phyloP scores from a whole-genome alignment of 192 early-diverging fungal species.

The Podila minutissima region DNA sequence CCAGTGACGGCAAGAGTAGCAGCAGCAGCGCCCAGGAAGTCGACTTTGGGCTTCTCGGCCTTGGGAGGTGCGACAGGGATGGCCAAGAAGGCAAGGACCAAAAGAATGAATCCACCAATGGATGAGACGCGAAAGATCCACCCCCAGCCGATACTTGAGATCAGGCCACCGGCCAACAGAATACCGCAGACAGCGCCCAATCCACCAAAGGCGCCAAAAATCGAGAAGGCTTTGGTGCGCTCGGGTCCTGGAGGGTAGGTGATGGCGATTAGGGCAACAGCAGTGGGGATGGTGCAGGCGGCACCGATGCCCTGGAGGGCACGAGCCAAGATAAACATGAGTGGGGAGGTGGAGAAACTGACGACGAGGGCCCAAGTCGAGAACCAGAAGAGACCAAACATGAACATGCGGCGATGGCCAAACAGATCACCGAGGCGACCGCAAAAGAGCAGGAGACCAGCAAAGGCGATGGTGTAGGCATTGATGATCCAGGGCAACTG shows the following conservation, averaged over 20 bases:
- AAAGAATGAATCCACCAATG: constrained; percentile 24
- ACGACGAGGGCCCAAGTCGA: constrained; percentile 25
- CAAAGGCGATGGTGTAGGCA: constrained; percentile 49
- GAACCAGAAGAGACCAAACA: constrained; percentile 45
- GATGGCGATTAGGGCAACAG: constrained; percentile 37
- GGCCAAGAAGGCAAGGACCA: constrained; percentile 19
- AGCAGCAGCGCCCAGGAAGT: constrained; percentile 23
- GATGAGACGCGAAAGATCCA: constrained; percentile 51
- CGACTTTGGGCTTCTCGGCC: constrained; percentile 17
- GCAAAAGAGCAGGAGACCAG: constrained; percentile 37
- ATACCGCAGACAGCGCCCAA: constrained; percentile 37
- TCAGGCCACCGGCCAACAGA: constrained; percentile 35
- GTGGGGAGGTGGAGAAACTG: constrained; percentile 27
- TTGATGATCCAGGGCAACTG: constrained; percentile 36
- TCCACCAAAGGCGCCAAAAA: constrained; percentile 40
- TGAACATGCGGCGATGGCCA: constrained; percentile 46
- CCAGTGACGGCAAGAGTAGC: constrained; percentile 25
- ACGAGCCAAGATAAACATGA: constrained; percentile 42
- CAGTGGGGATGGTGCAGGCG: constrained; percentile 45
- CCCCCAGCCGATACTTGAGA: constrained; percentile 44
- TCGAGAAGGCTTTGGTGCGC: constrained; percentile 42
- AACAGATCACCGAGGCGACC: constrained; percentile 50
- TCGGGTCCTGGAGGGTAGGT: constrained; percentile 28
- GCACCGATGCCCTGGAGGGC: constrained; percentile 49
- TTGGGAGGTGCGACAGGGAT: constrained; percentile 25